Evolutionary conservation across 129 eudicot genomes (phyloP), one percentile per base, ranked within the genome.

Genomic region (Mikania micrantha): DNA sequence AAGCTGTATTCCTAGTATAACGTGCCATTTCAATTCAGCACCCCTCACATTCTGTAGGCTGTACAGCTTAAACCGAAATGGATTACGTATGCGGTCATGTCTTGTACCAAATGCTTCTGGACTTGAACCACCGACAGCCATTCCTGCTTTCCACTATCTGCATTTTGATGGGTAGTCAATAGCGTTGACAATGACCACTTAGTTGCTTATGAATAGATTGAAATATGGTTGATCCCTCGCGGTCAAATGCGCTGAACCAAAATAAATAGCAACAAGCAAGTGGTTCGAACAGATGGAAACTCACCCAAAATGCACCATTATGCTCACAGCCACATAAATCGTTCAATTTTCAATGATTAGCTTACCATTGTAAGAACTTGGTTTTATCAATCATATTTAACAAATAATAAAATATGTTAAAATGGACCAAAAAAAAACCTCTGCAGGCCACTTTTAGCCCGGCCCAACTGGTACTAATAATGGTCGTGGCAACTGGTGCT

Each of bases 11-110:
- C 59, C 16, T 21, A 9, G 65, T 52, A 16, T 31, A 15, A 38
- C 8, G 36, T 11, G 2, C 38, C 69, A 19, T 15, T 10, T 50
- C n/a, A 31, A 21, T 34, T 25, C 21, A 58, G 11, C 54, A 17
- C 25, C 40, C 13, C 72, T 64, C 78, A 59, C 20, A 36, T 13
- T n/a, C n/a, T n/a, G n/a, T n/a, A n/a, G n/a, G 48, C 69, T 76
- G 80, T 76, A 76, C 80, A 76, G 70, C 36, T 66, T 25, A 17
- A 65, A 42, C n/a, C 16, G 34, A 58, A 57, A 76, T 38, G 66
- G 58, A 74, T 74, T 47, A 27, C 28, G 48, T 41, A 64, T 28
- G 44, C 15, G 16, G 70, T 58, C 15, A 45, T 17, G 35, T 52
- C 62, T 75, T 48, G 69, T 66, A 22, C 34, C 63, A 67, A 41